Evolutionary conservation across 257 asterid genomes (phyloP), one percentile per base, ranked within the genome.

Genomic region (Penstemon eatonii): DNA sequence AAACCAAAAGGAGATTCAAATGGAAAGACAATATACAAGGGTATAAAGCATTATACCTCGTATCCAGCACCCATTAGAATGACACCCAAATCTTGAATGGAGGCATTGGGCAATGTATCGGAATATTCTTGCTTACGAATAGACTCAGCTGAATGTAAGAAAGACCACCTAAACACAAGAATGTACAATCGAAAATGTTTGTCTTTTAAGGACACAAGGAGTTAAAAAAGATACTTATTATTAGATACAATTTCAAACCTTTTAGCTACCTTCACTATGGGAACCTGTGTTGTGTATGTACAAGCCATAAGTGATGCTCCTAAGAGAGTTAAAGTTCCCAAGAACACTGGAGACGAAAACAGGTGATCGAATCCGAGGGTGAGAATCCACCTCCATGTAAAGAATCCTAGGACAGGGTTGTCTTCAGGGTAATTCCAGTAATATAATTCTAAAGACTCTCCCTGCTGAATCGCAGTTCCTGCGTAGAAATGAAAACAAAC

Each of bases 281-380:
- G 97, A 65, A 87, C 78, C 81, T 93, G 96, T 53, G 85, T 88
- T 51, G 97, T 88, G 78, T 83, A 84, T 18, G 96, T 87, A 74
- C 97, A 84, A 52, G 97, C 96, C 86, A 91, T 87, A 56, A 91
- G 94, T 52, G 99, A 94, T 67, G 90, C 87, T 67, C 89, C 96
- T 71, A 94, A 69, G 49, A 94, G 91, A 75, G 66, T 18, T 60
- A 87, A 56, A 7, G 96, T 80, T 71, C 82, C 96, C 33, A 91
- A 66, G 81, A 94, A 91, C 57, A 89, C 15, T 2, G 99, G 96
- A 57, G 89, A 94, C 0, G 96, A 86, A 74, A 80, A 94, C 96
- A 94, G 89, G 80, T 86, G 96, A 78, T 89, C 96, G 12, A 94
- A 86, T 45, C 96, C 93, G 10, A 87, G 88, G 42, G 89, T 39